Evolutionary conservation across 495 filamentous ascomycete species (phyloP).

Genomic region (Ascobolus immersus): DNA sequence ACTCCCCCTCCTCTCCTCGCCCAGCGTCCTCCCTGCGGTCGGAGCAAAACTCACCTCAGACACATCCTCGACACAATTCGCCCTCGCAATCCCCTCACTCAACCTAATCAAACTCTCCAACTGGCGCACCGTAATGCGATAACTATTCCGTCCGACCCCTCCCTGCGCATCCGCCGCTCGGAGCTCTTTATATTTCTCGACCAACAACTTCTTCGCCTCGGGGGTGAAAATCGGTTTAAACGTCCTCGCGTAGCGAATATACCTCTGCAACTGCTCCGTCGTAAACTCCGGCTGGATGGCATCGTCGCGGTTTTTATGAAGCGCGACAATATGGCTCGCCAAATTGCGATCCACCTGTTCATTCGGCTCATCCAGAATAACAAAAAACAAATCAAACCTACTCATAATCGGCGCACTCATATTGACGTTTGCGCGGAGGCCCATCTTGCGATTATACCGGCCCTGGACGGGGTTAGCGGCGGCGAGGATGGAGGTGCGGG

Average conservation of each 20-base stretch:
- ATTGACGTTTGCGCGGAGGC: slow-evolving; percentile 83
- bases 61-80: slow-evolving; percentile 86
- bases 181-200: slow-evolving; percentile 89
- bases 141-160: slow-evolving; percentile 72
- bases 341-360: slow-evolving; percentile 72
- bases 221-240: slow-evolving; percentile 82
- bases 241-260: slow-evolving; percentile 86
- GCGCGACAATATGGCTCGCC: slow-evolving; percentile 78
- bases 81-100: slow-evolving; percentile 87
- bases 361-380: slow-evolving; percentile 91
- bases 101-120: slow-evolving; percentile 86
- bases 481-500: slow-evolving; percentile 78
- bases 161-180: slow-evolving; percentile 84
- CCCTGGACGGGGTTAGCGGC: slow-evolving; percentile 92
- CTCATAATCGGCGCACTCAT: slow-evolving; percentile 98
- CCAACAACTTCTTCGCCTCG: slow-evolving; percentile 61
- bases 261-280: slow-evolving; percentile 89
- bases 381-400: slow-evolving; percentile 96
- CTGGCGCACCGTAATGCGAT: slow-evolving; percentile 90
- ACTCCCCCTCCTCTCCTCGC: too few relatives aligned
- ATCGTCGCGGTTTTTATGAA: slow-evolving; percentile 76
- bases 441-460: slow-evolving; percentile 86
- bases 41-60: too few relatives aligned
- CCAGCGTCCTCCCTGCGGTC: too few relatives aligned
- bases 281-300: slow-evolving; percentile 79